A percentile compares a stretch with the other conserved stretches of the same genome.
These are phyloP conservation scores for Coemansia sp. DNA, from an alignment of 192 early-diverging fungal genomes.

Conservation along the genomic window DNA sequence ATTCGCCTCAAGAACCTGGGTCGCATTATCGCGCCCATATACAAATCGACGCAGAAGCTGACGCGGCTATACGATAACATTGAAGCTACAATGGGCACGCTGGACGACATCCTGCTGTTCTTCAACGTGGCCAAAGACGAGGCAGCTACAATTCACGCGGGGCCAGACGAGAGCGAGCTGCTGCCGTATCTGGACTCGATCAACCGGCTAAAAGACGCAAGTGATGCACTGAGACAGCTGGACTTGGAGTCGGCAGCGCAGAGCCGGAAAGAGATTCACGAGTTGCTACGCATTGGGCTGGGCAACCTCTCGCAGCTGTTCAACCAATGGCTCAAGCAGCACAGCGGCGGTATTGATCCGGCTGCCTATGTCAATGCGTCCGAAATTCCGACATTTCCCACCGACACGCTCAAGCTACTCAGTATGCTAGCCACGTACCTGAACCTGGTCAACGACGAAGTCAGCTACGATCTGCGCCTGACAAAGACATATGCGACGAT, in stretches of 20 bases:
- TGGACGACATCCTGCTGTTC: slow-evolving; percentile 54
- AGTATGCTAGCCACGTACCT: slow-evolving; percentile 57
- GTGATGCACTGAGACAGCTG: slow-evolving; percentile 49
- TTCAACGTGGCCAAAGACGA: slow-evolving; percentile 56
- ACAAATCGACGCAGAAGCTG: slow-evolving; percentile 56
- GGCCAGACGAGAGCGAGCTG: slow-evolving; percentile 54
- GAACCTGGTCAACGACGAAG: slow-evolving; percentile 53
- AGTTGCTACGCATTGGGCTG: slow-evolving; percentile 50
- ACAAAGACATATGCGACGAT: slow-evolving; percentile 50
- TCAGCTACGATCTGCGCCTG: slow-evolving; percentile 50
- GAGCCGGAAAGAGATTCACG: slow-evolving; percentile 48
- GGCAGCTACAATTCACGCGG: slow-evolving; percentile 40
- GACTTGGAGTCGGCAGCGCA: slow-evolving; percentile 46
- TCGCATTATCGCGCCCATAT: slow-evolving; percentile 51
- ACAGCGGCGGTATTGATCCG: slow-evolving; percentile 54
- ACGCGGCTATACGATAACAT: slow-evolving; percentile 49
- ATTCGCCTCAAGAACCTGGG: slow-evolving; percentile 52
- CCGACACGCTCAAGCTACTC: slow-evolving; percentile 53
- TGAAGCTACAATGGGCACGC: slow-evolving; percentile 45
- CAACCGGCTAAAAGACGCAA: slow-evolving; percentile 54
- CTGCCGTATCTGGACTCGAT: slow-evolving; percentile 57
- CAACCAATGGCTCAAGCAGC: slow-evolving; percentile 57
- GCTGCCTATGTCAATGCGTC: slow-evolving; percentile 46
- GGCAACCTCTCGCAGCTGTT: slow-evolving; percentile 57
- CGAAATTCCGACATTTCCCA: slow-evolving; percentile 51